Percentiles rank a stretch among this genome's conserved stretches.
Conservation (phyloP, 2,329 filamentous ascomycete species). For the Furcasterigmium sp. region DNA sequence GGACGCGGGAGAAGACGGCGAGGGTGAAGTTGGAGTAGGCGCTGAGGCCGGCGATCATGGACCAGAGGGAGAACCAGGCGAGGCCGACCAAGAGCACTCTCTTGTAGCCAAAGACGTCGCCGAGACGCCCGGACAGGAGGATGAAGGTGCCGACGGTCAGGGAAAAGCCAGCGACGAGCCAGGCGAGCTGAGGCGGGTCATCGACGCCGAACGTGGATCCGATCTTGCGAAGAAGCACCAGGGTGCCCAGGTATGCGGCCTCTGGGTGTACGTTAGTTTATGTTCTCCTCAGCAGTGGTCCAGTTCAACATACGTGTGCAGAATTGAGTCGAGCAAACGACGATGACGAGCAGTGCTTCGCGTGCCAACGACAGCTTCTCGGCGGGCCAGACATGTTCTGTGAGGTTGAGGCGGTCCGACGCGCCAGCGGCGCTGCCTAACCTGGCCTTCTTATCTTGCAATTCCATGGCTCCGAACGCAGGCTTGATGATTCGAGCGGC, state of each 20-base stretch:
- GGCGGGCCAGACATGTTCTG: slow-evolving; percentile 3
- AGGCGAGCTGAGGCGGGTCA: slow-evolving; percentile 34
- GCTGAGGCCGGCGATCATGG: slow-evolving; percentile 40
- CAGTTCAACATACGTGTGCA: slow-evolving; percentile 22
- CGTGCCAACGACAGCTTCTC: slow-evolving; percentile 13
- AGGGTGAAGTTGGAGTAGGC: slow-evolving; percentile 33
- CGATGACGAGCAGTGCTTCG: slow-evolving; percentile 31
- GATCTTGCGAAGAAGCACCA: background rate
- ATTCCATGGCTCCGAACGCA: too few relatives aligned
- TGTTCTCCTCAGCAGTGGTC: too few relatives aligned
- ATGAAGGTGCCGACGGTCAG: slow-evolving; percentile 53
- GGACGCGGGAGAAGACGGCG: slow-evolving; percentile 42
- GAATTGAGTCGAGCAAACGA: slow-evolving; percentile 41
- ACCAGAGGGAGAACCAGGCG: slow-evolving; percentile 49
- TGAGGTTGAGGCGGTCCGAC: background rate
- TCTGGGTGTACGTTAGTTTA: slow-evolving; percentile 19
- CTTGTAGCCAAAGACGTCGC: slow-evolving; percentile 54
- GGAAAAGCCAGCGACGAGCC: slow-evolving; percentile 53
- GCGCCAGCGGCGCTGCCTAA: background rate
- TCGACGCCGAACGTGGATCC: slow-evolving; percentile 9
- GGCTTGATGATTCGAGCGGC: too few relatives aligned
- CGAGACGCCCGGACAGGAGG: slow-evolving; percentile 49
- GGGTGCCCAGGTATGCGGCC: slow-evolving; percentile 24
- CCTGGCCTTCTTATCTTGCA: background rate
- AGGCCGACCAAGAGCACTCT: slow-evolving; percentile 48